Percentiles rank a stretch among this genome's conserved stretches.
Evolutionary conservation across 345 rosid genomes (phyloP).

Genomic region (Pelargonium nanum): DNA sequence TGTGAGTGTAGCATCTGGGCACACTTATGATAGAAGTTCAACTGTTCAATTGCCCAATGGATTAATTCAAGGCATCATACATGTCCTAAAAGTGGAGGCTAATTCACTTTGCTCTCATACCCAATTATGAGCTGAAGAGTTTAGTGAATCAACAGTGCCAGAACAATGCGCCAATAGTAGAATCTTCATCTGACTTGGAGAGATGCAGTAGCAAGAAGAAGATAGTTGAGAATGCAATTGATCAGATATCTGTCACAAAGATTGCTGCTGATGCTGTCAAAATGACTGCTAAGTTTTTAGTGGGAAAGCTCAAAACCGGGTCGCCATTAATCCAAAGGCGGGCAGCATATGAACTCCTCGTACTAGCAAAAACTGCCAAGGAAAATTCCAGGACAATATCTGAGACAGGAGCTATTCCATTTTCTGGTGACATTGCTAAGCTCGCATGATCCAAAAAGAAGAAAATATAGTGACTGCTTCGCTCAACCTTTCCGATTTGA

Average conservation of each 20-base stretch:
- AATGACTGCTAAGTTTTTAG: conserved; percentile 65
- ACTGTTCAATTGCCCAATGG: conserved; percentile 59
- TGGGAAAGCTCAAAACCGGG: conserved; percentile 65
- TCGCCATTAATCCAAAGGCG: conserved; percentile 47
- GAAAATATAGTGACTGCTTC: conserved; percentile 62
- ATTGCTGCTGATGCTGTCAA: conserved; percentile 39
- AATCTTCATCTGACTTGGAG: conserved; percentile 18
- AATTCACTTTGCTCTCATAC: conserved; percentile 55
- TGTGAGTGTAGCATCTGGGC: conserved; percentile 56
- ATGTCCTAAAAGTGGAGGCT: conserved; percentile 58
- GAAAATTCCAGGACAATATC: conserved; percentile 48
- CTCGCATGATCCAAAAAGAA: conserved; percentile 46
- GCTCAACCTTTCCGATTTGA: conserved; percentile 56
- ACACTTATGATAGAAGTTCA: conserved; percentile 51
- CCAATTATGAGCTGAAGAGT: conserved; percentile 58
- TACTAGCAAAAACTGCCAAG: conserved; percentile 60
- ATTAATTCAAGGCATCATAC: conserved; percentile 58
- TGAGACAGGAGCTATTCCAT: conserved; percentile 63
- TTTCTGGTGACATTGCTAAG: conserved; percentile 38
- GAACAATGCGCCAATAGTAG: conserved; percentile 35
- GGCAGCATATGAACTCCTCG: conserved; percentile 59
- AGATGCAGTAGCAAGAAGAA: conserved; percentile 23
- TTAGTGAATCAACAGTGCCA: conserved; percentile 55
- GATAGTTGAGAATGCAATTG: conserved; percentile 21
- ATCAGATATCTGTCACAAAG: conserved; percentile 43